These are phyloP conservation scores for Leccinum boreale DNA, from an alignment of 768 basidiomycete species.

Conservation along the genomic window DNA sequence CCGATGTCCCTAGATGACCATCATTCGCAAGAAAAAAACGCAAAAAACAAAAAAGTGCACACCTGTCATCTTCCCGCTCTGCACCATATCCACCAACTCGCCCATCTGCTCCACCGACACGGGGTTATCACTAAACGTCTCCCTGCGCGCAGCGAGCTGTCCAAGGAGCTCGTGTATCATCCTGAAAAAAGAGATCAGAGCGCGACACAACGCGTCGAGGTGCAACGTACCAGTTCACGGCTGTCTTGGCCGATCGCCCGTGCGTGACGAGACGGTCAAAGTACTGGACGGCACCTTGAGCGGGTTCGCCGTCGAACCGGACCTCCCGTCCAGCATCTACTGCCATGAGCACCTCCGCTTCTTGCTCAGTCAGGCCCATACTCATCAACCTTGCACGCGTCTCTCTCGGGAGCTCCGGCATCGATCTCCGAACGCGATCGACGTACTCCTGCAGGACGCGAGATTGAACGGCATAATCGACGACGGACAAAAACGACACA, in stretches of 20 bases:
- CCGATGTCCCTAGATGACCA: slow-evolving; percentile 60
- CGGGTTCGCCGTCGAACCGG: slow-evolving; percentile 54
- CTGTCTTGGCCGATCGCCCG: slow-evolving; percentile 61
- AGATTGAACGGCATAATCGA: background rate
- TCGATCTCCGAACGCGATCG: slow-evolving; percentile 40
- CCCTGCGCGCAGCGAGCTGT: slow-evolving; percentile 59
- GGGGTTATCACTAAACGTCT: slow-evolving; percentile 55
- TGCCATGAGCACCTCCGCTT: slow-evolving; percentile 72
- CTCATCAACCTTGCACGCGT: slow-evolving; percentile 55
- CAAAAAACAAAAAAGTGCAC: background rate
- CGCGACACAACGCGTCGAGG: background rate
- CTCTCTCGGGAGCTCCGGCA: slow-evolving; percentile 77
- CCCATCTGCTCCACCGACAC: slow-evolving; percentile 66
- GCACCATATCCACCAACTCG: slow-evolving; percentile 74
- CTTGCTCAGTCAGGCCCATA: slow-evolving; percentile 55
- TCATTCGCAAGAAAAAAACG: background rate
- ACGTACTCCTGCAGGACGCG: slow-evolving; percentile 56
- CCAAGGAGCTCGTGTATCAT: slow-evolving; percentile 86
- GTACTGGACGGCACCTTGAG: slow-evolving; percentile 62
- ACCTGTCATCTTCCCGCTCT: slow-evolving; percentile 68
- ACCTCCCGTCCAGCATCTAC: slow-evolving; percentile 67
- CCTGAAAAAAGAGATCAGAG: slow-evolving; percentile 43
- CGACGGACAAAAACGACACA: slow-evolving; percentile 1
- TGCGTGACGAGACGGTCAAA: slow-evolving; percentile 63
- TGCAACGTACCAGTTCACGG: slow-evolving; percentile 75